Evolutionary conservation across 192 early-diverging fungal genomes (phyloP).

Genomic region (Linnemannia exigua): DNA sequence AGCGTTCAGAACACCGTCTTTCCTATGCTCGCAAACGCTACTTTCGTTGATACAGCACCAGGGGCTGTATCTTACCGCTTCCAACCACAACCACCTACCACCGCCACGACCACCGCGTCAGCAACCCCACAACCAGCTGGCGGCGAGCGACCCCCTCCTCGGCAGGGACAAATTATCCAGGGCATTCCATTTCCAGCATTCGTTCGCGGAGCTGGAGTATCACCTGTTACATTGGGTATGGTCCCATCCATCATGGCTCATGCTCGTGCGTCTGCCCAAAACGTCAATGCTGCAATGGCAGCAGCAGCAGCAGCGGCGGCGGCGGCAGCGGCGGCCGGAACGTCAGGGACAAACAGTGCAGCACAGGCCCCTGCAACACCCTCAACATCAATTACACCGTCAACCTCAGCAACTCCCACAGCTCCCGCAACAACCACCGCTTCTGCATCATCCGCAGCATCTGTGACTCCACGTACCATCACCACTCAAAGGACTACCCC

Average conservation of each 20-base stretch:
- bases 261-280: slow-evolving; percentile 33
- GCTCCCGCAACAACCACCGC: not conserved
- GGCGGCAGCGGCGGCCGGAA: not conserved
- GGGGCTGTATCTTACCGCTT: slow-evolving; percentile 32
- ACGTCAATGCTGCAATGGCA: slow-evolving; percentile 16
- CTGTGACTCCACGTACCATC: not conserved
- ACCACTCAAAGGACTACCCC: not conserved
- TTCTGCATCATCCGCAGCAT: not conserved
- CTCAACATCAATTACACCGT: not conserved
- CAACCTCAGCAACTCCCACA: not conserved
- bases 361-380: not conserved
- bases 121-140: not conserved
- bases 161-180: not conserved
- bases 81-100: slow-evolving; percentile 15
- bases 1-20: slow-evolving; percentile 55
- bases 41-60: slow-evolving; percentile 39
- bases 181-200: slow-evolving; percentile 11
- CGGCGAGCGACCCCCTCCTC: not conserved
- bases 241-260: slow-evolving; percentile 41
- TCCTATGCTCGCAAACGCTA: slow-evolving; percentile 53
- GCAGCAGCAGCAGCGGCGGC: slow-evolving; percentile 3
- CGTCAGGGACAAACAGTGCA: not conserved
- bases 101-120: not conserved
- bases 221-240: slow-evolving; percentile 12
- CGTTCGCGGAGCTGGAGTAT: not conserved